These are phyloP conservation scores for Auriscalpium vulgare DNA, from an alignment of 768 basidiomycete species.

Conservation along the genomic window DNA sequence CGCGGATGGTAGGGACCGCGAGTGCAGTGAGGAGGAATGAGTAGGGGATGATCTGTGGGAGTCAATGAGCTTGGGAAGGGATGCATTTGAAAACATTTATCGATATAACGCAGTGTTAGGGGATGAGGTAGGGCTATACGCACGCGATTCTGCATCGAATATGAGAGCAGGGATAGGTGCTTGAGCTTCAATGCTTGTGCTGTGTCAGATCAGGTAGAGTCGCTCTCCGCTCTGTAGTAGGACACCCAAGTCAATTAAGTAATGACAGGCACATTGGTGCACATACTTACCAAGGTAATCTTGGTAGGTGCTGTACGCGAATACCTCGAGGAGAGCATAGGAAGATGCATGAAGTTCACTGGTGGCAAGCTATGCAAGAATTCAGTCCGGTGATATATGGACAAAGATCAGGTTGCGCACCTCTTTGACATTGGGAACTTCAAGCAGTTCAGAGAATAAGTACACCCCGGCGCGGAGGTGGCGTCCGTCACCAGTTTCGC, in stretches of 20 bases:
- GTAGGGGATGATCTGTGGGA: constrained; percentile 72
- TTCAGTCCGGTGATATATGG: background rate
- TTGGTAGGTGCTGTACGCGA: constrained; percentile 81
- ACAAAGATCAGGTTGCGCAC: constrained; percentile 31
- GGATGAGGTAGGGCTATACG: constrained; percentile 19
- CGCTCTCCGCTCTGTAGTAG: constrained; percentile 51
- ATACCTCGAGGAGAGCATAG: constrained; percentile 68
- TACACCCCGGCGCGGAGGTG: constrained; percentile 82
- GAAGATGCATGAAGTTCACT: constrained; percentile 57
- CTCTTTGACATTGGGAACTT: constrained; percentile 77
- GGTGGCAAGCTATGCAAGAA: constrained; percentile 47
- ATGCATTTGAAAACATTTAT: background rate
- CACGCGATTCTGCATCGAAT: constrained; percentile 73
- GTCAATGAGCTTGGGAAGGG: background rate
- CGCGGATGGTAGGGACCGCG: constrained; percentile 72
- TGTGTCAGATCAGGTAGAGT: constrained; percentile 57
- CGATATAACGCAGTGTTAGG: no score
- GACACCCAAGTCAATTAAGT: background rate
- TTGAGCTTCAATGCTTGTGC: constrained; percentile 84
- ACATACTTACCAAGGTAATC: constrained; percentile 65
- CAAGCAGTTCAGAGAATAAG: constrained; percentile 85
- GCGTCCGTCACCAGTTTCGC: constrained; percentile 85
- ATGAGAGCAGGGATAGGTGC: constrained; percentile 84
- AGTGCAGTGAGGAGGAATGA: constrained; percentile 59
- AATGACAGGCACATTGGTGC: background rate